phyloP scores from a whole-genome alignment of 2,329 filamentous ascomycete genomes.

The Tolypocladium nubicola region DNA sequence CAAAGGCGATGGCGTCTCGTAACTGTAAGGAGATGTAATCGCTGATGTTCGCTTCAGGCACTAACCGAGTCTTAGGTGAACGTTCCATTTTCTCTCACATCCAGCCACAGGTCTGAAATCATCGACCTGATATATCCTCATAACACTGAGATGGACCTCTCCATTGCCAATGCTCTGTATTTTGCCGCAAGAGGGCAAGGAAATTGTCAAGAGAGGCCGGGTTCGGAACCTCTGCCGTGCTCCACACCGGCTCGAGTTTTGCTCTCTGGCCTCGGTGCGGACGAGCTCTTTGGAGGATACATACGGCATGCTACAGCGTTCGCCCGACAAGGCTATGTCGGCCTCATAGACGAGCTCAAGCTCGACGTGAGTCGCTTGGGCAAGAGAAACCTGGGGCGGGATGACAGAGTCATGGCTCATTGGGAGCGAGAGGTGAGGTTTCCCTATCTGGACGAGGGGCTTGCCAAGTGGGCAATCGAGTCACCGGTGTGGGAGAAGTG shows the following conservation, averaged over 20 bases:
- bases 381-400: constrained; percentile 87
- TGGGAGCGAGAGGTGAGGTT: constrained; percentile 86
- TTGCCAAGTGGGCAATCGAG: constrained; percentile 71
- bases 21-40: constrained; percentile 33
- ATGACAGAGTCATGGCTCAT: constrained; percentile 82
- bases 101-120: constrained; percentile 57
- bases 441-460: constrained; percentile 78
- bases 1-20: constrained; percentile 73
- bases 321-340: constrained; percentile 53
- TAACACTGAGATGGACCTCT: constrained; percentile 97
- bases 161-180: constrained; percentile 87
- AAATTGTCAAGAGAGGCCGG: constrained; percentile 21
- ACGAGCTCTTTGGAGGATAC: constrained; percentile 94
- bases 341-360: constrained; percentile 70
- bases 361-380: constrained; percentile 79
- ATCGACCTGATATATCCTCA: constrained; percentile 79
- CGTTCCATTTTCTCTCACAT: constrained; percentile 66
- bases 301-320: constrained; percentile 73
- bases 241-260: constrained; percentile 69
- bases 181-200: constrained; percentile 77
- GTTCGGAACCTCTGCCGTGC: constrained; percentile 33
- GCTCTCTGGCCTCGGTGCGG: constrained; percentile 85
- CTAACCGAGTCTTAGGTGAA: constrained; percentile 45
- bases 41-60: neutral
- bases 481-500: constrained; percentile 77